Base-by-base conservation (phyloP, 1,284 basidiomycete genomes). In the Cryptococcus depauperatus region DNA sequence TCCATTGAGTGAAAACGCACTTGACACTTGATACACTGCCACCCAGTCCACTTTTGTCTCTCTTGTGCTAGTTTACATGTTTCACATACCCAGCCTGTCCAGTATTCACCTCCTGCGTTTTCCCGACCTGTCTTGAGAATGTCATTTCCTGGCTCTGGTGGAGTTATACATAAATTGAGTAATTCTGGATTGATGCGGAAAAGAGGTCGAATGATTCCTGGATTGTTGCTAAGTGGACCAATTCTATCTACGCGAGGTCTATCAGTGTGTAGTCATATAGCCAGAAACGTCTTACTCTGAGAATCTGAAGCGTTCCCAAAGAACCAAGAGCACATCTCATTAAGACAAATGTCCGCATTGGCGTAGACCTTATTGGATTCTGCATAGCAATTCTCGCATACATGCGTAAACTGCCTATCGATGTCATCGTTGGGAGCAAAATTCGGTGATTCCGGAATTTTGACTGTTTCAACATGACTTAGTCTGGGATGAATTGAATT, bases 71-170 rank as follows among this genome's bases (percentile, higher is more conserved):
- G 50, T 2, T 57, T 58, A 37, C 67, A 69, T 32, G 51, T 50
- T 7, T 43, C 25, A 34, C 67, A 69, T 27, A 62, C 57, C 61
- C 61, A 68, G 2, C 59, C 60, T 32, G 46, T 51, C 67, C 67
- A 69, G 35, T 52, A 56, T 11, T 62, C 57, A 19, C 50, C 43
- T 10, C 59, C 59, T 2, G 53, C 50, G 11, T 57, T 47, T 4
- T 43, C 30, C 6, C 51, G 51, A 28, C 43, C 44, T 11, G 45
- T n/a, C 13, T 53, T 45, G 10, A 41, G 35, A 5, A 32, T 34
- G 7, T 46, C 28, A 14, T 35, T 42, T 11, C 26, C 30, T 1
- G 56, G 54, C 22, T 52, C 50, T 1, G 51, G 34, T 0, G 60
- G 57, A n/a, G 52, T 38, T 6, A 65, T 42, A 16, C 30, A 28